These are phyloP conservation scores for Castanea sativa DNA, from an alignment of 306 rosid species.

Conservation along the genomic window DNA sequence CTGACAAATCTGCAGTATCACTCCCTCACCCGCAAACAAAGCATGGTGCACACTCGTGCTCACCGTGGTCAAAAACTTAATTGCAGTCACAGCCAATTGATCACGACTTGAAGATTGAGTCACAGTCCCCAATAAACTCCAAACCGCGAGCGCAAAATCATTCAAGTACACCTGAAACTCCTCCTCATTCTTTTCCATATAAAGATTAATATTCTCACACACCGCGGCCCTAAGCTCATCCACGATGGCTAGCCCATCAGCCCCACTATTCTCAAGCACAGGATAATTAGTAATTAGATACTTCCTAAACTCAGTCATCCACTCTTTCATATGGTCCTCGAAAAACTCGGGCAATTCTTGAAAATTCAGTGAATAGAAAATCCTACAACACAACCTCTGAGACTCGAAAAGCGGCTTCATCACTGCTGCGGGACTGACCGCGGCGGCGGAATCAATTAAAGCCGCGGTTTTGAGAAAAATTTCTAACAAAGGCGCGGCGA, in stretches of 20 bases:
- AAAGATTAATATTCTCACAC: conserved; percentile 88
- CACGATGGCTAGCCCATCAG: conserved; percentile 66
- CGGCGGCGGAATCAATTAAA: conserved; percentile 50
- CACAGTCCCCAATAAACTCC: conserved; percentile 73
- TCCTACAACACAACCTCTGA: conserved; percentile 80
- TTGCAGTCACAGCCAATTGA: conserved; percentile 78
- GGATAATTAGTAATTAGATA: conserved; percentile 64
- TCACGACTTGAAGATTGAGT: conserved; percentile 74
- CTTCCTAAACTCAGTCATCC: conserved; percentile 79
- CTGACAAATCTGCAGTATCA: conserved; percentile 86
- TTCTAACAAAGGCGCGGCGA: conserved; percentile 66
- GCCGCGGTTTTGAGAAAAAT: conserved; percentile 68
- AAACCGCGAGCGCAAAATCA: conserved; percentile 76
- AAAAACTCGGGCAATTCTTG: conserved; percentile 95
- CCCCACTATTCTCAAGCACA: conserved; percentile 60
- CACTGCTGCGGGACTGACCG: conserved; percentile 19
- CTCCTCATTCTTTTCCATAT: conserved; percentile 94
- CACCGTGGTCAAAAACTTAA: conserved; percentile 88
- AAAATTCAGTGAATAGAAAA: conserved; percentile 73
- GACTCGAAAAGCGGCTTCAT: conserved; percentile 64
- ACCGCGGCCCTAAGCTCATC: conserved; percentile 81
- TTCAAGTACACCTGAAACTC: conserved; percentile 75
- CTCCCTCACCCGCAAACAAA: conserved; percentile 74
- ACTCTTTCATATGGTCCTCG: conserved; percentile 96
- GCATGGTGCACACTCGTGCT: conserved; percentile 90